Evolutionary conservation across 306 rosid species (phyloP).

Genomic region (Trifolium dubium): DNA sequence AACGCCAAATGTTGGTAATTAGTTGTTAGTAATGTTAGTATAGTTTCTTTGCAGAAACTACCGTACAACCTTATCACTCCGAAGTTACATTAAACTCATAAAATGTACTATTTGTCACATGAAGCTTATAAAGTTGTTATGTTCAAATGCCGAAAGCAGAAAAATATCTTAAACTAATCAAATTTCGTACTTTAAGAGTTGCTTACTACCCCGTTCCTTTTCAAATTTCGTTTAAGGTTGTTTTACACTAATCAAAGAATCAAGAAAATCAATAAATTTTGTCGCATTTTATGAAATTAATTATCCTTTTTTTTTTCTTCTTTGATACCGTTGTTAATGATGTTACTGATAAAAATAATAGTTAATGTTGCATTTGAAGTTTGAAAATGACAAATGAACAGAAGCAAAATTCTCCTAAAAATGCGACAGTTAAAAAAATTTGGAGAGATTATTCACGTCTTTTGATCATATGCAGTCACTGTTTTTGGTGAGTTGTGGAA

Average conservation of each 20-base stretch:
- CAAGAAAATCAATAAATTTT: no score
- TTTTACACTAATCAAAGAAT: not conserved
- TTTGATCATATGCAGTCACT: constrained; percentile 59
- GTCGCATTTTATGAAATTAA: no score
- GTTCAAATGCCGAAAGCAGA: not conserved
- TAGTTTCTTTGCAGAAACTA: no score
- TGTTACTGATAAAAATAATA: no score
- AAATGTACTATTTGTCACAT: not conserved
- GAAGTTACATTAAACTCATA: no score
- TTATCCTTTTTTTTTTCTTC: no score
- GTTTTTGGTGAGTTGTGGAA: constrained; percentile 97
- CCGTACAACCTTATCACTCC: no score
- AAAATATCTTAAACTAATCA: not conserved
- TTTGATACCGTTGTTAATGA: no score
- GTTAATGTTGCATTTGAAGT: no score
- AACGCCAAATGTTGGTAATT: not conserved
- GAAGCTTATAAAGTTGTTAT: constrained; percentile 11
- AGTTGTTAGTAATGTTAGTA: not conserved
- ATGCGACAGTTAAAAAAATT: no score
- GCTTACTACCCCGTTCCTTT: constrained; percentile 1
- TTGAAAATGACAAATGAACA: no score
- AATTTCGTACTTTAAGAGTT: not conserved
- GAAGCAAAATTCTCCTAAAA: no score
- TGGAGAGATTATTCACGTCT: not conserved
- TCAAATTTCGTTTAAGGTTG: constrained; percentile 32